Base-by-base conservation (phyloP, 2,329 filamentous ascomycete genomes). In the Dryadomyces quercus-mongolicae region DNA sequence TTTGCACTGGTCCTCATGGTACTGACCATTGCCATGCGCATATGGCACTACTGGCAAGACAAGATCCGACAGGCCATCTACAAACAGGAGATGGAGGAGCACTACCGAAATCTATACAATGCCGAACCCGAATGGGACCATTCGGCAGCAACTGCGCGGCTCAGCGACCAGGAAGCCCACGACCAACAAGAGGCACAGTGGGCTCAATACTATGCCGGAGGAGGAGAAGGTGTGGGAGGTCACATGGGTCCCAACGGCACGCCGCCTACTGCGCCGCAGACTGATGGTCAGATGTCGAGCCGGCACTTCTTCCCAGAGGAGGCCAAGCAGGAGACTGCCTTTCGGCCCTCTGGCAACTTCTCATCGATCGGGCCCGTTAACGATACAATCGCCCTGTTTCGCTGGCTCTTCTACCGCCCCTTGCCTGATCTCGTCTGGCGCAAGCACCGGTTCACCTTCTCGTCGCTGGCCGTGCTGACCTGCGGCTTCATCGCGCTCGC, bases 11-110 rank as follows among this genome's bases (percentile, higher is more conserved):
- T 84, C 51, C 68, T 96, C 56, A 76, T 91, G 59, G 76, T 78
- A 31, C 63, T 81, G 53, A 82, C 91, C 5, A 71, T 86, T 12
- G 63, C 85, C 12, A 74, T 92, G 65, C 82, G 89, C 60, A 76
- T 87, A 65, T 95, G 91, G 75, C 86, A 95, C 68, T 84, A 86
- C 61, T 95, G 89, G 85, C 89, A 91, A 62, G 91, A 96, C 73
- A 94, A 93, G 71, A 88, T 95, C 60, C 82, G 91, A 60, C 87
- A 91, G 61, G 91, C 89, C 58, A 81, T 93, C 57, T 88, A 93
- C 71, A 92, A 94, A 71, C 84, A 93, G 64, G 82, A 88, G 65
- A 76, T 88, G 62, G 77, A 87, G 64, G 77, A 83, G 62, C 78
- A 84, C 62, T 83, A 80, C 65, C 78, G 67, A 56, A 67, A 74